phyloP scores from a whole-genome alignment of 306 rosid species.

The Fagus sylvatica region DNA sequence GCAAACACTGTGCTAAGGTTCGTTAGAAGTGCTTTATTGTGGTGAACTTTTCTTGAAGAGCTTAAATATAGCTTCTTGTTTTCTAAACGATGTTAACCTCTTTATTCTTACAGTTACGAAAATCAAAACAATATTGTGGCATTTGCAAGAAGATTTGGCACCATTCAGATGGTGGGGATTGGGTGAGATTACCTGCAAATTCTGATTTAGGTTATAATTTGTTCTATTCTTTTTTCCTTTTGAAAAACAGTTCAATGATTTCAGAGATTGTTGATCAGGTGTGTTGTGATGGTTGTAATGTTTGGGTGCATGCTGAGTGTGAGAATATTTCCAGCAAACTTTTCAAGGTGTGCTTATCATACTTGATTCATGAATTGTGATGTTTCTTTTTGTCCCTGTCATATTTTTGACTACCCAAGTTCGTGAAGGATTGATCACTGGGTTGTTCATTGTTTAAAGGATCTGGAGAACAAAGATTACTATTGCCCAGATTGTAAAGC shows the following conservation, averaged over 20 bases:
- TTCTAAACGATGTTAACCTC: slow-evolving; percentile 17
- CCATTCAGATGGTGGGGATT: slow-evolving; percentile 90
- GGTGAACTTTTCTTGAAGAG: neutral
- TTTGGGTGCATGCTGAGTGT: slow-evolving; percentile 98
- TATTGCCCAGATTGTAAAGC: slow-evolving; percentile 91
- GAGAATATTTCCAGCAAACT: slow-evolving; percentile 59
- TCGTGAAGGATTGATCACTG: neutral
- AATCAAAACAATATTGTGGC: slow-evolving; percentile 95
- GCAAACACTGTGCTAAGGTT: slow-evolving; percentile 90
- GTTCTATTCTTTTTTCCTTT: slow-evolving; percentile 8
- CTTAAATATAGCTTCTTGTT: neutral
- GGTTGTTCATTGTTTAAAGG: slow-evolving; percentile 49
- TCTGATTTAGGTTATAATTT: slow-evolving; percentile 12
- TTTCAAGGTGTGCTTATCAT: slow-evolving; percentile 57
- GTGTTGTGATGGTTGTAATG: slow-evolving; percentile 95
- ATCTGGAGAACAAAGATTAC: slow-evolving; percentile 68
- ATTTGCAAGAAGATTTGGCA: slow-evolving; percentile 94
- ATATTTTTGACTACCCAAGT: slow-evolving; percentile 8
- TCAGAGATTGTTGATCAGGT: slow-evolving; percentile 55
- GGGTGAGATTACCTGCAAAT: slow-evolving; percentile 69
- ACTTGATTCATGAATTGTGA: slow-evolving; percentile 11
- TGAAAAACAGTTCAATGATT: slow-evolving; percentile 15
- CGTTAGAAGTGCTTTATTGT: slow-evolving; percentile 15
- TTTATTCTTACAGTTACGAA: slow-evolving; percentile 54
- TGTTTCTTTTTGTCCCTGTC: slow-evolving; percentile 5